Conservation (phyloP, 306 rosid species). For the Neltuma alba region DNA sequence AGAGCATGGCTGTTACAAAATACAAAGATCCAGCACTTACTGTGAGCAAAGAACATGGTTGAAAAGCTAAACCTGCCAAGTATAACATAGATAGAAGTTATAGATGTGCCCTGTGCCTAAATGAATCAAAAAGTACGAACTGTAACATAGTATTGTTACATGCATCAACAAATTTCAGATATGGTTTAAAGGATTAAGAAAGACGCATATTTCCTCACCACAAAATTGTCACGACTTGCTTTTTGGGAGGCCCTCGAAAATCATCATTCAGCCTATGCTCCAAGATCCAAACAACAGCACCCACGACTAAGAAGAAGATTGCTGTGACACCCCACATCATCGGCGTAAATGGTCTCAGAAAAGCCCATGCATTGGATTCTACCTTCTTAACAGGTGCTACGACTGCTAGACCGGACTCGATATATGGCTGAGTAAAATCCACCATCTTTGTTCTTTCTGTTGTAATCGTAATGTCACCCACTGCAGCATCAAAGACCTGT, state of each 20-base stretch:
- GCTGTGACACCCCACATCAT: conserved; percentile 84
- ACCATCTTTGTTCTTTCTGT: conserved; percentile 88
- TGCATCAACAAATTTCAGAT: conserved; percentile 30
- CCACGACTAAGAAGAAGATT: conserved; percentile 67
- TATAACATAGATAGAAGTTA: conserved; percentile 30
- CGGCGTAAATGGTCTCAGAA: conserved; percentile 76
- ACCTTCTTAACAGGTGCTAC: conserved; percentile 71
- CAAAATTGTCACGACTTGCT: conserved; percentile 69
- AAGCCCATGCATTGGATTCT: conserved; percentile 87
- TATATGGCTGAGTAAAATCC: conserved; percentile 93
- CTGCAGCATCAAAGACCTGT: conserved; percentile 81
- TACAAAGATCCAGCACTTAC: conserved; percentile 59
- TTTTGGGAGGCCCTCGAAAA: conserved; percentile 89
- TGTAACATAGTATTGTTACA: conserved; percentile 4
- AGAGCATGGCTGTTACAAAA: conserved; percentile 23
- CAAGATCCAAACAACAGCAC: conserved; percentile 90
- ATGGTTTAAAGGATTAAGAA: conserved; percentile 13
- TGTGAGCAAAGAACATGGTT: conserved; percentile 86
- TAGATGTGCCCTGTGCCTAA: conserved; percentile 15
- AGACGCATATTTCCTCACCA: conserved; percentile 54
- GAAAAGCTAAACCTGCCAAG: conserved; percentile 81
- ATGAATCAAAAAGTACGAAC: conserved; percentile 23
- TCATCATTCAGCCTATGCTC: conserved; percentile 92
- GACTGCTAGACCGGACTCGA: conserved; percentile 91
- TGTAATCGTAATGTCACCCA: conserved; percentile 90